phyloP scores from a whole-genome alignment of 192 early-diverging fungal genomes.

The Coemansia sp. region DNA sequence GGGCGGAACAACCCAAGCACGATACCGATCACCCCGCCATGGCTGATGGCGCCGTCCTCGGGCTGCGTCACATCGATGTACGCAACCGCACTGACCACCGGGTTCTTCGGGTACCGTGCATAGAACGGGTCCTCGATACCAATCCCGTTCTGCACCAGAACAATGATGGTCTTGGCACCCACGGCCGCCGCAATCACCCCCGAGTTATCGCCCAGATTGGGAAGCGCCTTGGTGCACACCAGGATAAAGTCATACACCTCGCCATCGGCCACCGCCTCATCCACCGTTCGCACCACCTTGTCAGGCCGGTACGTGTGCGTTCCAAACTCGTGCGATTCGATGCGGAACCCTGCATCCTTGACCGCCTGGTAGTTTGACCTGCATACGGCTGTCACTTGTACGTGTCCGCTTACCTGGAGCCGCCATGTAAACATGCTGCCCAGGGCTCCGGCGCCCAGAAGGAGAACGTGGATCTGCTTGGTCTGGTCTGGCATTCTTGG shows the following conservation, averaged over 20 bases:
- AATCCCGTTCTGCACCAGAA: conserved; percentile 75
- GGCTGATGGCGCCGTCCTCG: conserved; percentile 54
- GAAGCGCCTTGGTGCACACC: conserved; percentile 68
- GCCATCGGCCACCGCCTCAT: conserved; percentile 52
- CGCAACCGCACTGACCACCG: conserved; percentile 60
- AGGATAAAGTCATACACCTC: conserved; percentile 60
- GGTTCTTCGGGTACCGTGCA: conserved; percentile 62
- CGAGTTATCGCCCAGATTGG: conserved; percentile 59
- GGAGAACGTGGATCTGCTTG: conserved; percentile 25
- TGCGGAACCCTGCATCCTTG: conserved; percentile 56
- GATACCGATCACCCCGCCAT: conserved; percentile 48
- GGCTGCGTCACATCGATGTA: conserved; percentile 67
- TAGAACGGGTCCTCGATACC: conserved; percentile 63
- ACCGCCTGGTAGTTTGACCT: conserved; percentile 67
- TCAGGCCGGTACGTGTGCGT: conserved; percentile 57
- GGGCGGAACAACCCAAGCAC: conserved; percentile 32
- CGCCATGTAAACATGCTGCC: conserved; percentile 68
- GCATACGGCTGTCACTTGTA: conserved; percentile 61
- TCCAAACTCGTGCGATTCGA: conserved; percentile 60
- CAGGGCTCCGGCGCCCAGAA: conserved; percentile 72
- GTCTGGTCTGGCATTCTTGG: neutral
- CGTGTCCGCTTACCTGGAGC: conserved; percentile 52
- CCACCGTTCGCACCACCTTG: conserved; percentile 47
- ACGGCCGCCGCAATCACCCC: conserved; percentile 61
- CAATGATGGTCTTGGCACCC: conserved; percentile 54